A percentile compares a stretch with the other conserved stretches of the same genome.
Conservation (phyloP, 768 basidiomycete species). For the Rhizopogon rudus region DNA sequence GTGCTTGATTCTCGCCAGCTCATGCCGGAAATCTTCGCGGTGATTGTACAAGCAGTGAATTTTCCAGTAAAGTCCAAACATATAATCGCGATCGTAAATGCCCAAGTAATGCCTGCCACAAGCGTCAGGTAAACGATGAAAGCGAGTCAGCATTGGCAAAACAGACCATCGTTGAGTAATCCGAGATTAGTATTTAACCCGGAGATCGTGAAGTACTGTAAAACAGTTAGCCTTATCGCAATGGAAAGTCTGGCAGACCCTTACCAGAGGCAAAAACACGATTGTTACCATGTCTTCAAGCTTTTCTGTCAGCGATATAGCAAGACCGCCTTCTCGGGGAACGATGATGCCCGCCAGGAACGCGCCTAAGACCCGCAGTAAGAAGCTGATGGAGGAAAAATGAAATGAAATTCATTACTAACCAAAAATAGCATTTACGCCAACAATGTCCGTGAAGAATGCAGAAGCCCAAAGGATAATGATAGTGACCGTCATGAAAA, state of each 20-base stretch:
- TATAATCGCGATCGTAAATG: constrained; percentile 76
- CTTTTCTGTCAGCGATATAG: constrained; percentile 84
- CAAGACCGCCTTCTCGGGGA: constrained; percentile 83
- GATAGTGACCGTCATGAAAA: constrained; percentile 85
- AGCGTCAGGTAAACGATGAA: background rate
- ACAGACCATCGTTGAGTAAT: constrained; percentile 67
- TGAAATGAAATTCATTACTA: constrained; percentile 5
- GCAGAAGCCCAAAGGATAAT: constrained; percentile 80
- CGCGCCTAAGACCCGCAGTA: constrained; percentile 42
- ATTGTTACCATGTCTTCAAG: constrained; percentile 92
- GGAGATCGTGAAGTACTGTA: constrained; percentile 87
- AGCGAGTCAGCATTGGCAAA: background rate
- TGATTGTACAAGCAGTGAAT: constrained; percentile 75
- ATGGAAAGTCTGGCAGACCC: constrained; percentile 17
- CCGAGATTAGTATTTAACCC: constrained; percentile 92
- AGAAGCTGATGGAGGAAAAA: background rate
- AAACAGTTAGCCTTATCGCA: background rate
- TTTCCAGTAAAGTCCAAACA: constrained; percentile 81
- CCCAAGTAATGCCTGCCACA: constrained; percentile 72
- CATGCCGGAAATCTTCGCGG: constrained; percentile 69
- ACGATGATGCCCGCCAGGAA: constrained; percentile 82
- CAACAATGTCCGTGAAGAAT: constrained; percentile 93
- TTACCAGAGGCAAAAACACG: constrained; percentile 82
- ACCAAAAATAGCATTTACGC: constrained; percentile 93
- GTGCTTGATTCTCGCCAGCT: constrained; percentile 76